A percentile compares a stretch with the other conserved stretches of the same genome.
These are phyloP conservation scores for Taiwanofungus camphoratus DNA, from an alignment of 1,284 basidiomycete genomes.

Conservation along the genomic window DNA sequence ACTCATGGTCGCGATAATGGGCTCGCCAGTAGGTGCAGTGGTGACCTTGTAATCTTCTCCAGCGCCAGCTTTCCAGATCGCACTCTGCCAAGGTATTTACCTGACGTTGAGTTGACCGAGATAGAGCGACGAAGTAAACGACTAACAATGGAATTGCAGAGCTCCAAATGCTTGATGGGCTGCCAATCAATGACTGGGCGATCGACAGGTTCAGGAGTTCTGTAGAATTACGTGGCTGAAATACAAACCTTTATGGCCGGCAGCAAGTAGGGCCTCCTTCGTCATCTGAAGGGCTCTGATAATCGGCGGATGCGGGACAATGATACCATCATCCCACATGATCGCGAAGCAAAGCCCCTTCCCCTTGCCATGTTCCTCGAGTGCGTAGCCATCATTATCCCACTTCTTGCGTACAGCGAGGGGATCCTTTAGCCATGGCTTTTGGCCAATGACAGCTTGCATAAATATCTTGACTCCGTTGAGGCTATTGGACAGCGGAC, in stretches of 20 bases:
- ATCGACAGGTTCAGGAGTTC: not conserved
- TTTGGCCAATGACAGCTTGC: slow-evolving; percentile 46
- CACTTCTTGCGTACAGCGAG: slow-evolving; percentile 43
- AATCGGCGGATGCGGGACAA: slow-evolving; percentile 47
- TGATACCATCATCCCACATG: slow-evolving; percentile 43
- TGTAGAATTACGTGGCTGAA: not conserved
- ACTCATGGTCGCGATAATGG: slow-evolving; percentile 54
- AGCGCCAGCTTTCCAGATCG: slow-evolving; percentile 19
- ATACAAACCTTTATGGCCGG: slow-evolving; percentile 40
- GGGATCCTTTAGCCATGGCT: slow-evolving; percentile 54
- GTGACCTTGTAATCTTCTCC: slow-evolving; percentile 3
- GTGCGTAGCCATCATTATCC: slow-evolving; percentile 35
- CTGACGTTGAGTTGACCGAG: not conserved
- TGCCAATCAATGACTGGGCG: slow-evolving; percentile 17
- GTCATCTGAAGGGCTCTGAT: slow-evolving; percentile 41
- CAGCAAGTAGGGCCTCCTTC: slow-evolving; percentile 39
- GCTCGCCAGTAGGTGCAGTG: slow-evolving; percentile 39
- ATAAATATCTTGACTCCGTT: slow-evolving; percentile 59
- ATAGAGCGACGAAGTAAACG: not conserved
- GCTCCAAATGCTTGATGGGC: slow-evolving; percentile 42
- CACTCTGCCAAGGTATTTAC: not conserved
- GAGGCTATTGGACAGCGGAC: slow-evolving; percentile 59
- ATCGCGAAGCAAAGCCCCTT: slow-evolving; percentile 38
- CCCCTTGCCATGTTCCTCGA: slow-evolving; percentile 42
- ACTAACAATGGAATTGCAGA: slow-evolving; percentile 40